Conservation (phyloP, 2,329 filamentous ascomycete genomes). For the Triangularia setosa region DNA sequence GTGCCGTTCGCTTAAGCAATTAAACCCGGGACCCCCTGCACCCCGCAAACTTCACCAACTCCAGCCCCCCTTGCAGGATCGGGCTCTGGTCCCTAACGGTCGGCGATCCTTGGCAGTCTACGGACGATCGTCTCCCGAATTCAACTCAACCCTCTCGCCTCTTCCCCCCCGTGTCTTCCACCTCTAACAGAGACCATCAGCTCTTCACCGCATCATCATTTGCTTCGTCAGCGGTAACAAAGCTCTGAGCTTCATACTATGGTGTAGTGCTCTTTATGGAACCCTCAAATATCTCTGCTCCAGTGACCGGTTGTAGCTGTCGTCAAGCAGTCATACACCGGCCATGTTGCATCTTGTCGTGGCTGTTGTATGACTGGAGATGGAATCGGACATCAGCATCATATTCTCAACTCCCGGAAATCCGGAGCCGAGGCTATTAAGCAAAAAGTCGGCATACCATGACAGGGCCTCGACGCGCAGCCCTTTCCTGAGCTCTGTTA, state of each 20-base stretch:
- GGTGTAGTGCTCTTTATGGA: neutral
- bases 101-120: conserved; percentile 9
- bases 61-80: neutral
- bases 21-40: conserved; percentile 10
- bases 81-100: neutral
- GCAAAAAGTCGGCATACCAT: neutral
- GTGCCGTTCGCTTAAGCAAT: conserved; percentile 15
- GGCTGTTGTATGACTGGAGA: neutral
- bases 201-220: neutral
- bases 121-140: conserved; percentile 10
- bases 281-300: neutral
- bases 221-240: neutral
- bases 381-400: neutral
- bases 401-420: conserved; percentile 4
- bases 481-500: neutral
- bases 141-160: neutral
- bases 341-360: neutral
- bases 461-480: neutral
- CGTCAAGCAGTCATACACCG: neutral
- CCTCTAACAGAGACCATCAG: neutral
- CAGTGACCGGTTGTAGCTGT: neutral
- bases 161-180: neutral
- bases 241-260: neutral
- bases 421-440: conserved; percentile 8
- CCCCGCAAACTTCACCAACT: conserved; percentile 17